Base-by-base conservation (phyloP, 2,329 filamentous ascomycete species). In the Leptodontidium sp. region DNA sequence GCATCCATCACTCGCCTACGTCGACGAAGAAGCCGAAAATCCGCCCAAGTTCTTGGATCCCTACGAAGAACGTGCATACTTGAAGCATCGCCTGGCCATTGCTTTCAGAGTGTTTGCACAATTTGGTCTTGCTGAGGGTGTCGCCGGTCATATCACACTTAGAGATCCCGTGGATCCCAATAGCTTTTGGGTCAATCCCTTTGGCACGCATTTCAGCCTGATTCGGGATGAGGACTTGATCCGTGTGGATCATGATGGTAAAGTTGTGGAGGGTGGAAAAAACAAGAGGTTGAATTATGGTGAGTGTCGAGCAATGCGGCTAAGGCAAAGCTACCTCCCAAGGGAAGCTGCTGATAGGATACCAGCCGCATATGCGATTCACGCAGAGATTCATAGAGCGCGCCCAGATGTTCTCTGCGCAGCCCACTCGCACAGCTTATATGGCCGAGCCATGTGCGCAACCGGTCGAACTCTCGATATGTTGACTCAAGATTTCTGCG, bases 241-340 rank as follows among this genome's bases (percentile, higher is more conserved):
- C 65, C 86, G 85, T 17, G 88, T 91, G 1, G 82, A 89, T 72
- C 83, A 88, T 67, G 76, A 83, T 0, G 89, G 89, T 2, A 80
- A 85, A 17, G 84, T 91, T 35, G 84, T 92, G 29, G 88, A 86
- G n/a, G 88, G 89, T 2, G 89, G 88, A 86, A 40, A 40, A 40
- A 40, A 40, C 38, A 40, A 40, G 38, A 40, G 38, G 38, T 40
- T 40, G 8, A 40, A 40, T 40, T 40, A 40, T 11, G 38, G 38
- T 40, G 7, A 40, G 38, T 40, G 11, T 40, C 38, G 2, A 11
- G 38, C 38, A 40, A 40, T 40, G 38, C 11, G 38, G 2, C 38
- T 8, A 40, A 40, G 7, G 7, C 2, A 40, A 12, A 40, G 38
- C 11, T 40, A 0, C 38, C 38, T 11, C 5, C 5, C 38, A 40